Evolutionary conservation across 2,329 filamentous ascomycete genomes (phyloP).

Genomic region (Aureobasidium sp.): DNA sequence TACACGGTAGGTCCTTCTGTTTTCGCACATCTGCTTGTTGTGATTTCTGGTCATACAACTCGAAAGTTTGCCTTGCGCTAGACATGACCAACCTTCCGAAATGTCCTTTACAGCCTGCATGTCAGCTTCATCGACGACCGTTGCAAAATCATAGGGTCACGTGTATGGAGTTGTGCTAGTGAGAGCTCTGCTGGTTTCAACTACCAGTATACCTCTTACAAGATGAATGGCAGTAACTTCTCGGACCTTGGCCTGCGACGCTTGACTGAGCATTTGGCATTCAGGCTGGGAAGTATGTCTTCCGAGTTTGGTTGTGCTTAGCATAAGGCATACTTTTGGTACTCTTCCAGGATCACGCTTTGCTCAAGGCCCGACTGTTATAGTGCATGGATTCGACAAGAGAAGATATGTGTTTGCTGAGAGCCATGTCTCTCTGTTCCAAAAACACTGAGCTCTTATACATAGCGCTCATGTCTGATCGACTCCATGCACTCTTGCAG

Average conservation of each 20-base stretch:
- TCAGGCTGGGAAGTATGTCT: background rate
- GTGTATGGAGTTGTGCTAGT: background rate
- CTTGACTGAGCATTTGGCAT: background rate
- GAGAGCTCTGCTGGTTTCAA: background rate
- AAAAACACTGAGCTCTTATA: too few relatives aligned
- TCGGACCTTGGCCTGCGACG: background rate
- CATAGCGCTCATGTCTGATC: background rate
- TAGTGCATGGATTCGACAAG: background rate
- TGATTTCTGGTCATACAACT: background rate
- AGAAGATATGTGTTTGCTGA: background rate
- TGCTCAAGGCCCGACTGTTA: background rate
- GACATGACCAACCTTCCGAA: background rate
- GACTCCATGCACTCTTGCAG: background rate
- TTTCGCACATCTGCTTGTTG: background rate
- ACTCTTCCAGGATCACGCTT: background rate
- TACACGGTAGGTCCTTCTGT: slow-evolving; percentile 3
- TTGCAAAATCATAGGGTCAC: background rate
- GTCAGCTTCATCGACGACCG: background rate
- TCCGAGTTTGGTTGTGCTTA: background rate
- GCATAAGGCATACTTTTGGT: background rate
- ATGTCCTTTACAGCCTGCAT: background rate
- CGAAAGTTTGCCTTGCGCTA: background rate
- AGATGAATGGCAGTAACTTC: background rate
- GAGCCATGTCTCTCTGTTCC: background rate
- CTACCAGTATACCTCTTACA: background rate